These are phyloP conservation scores for Dictyostelium brefeldianum DNA, from an alignment of 78 protist species.

Conservation along the genomic window DNA sequence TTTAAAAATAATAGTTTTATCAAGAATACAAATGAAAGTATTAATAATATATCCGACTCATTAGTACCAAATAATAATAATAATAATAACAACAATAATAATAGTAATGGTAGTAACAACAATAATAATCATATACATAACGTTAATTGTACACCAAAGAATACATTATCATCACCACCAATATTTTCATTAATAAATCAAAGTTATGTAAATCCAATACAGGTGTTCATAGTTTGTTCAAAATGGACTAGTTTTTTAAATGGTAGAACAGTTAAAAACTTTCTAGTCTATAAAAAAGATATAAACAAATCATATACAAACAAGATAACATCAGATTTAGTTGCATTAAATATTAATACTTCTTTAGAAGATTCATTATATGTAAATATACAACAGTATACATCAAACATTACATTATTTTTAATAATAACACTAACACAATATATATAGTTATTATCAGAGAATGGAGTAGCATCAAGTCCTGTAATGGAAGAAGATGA, in stretches of 20 bases:
- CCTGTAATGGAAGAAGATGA: slow-evolving; percentile 25
- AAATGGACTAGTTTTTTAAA: slow-evolving; percentile 43
- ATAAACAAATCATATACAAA: neutral
- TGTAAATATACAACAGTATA: slow-evolving; percentile 12
- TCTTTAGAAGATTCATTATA: slow-evolving; percentile 21
- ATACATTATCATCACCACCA: neutral
- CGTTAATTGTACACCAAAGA: neutral
- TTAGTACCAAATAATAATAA: neutral
- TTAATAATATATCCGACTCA: neutral
- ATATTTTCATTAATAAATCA: slow-evolving; percentile 24
- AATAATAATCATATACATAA: neutral
- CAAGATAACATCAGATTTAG: slow-evolving; percentile 1
- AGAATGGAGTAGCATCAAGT: neutral
- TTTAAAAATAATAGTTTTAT: neutral
- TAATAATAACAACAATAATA: neutral
- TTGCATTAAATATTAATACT: neutral
- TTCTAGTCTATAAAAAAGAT: slow-evolving; percentile 33
- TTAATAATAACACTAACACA: too few species aligned
- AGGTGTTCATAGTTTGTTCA: slow-evolving; percentile 30
- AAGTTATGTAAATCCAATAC: neutral
- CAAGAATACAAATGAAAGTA: neutral
- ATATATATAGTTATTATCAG: slow-evolving; percentile 8
- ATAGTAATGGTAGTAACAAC: neutral
- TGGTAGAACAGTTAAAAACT: slow-evolving; percentile 19
- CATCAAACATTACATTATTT: neutral